Evolutionary conservation across 2,329 filamentous ascomycete genomes (phyloP), one percentile per base, ranked within the genome.

Genomic region (Fusarium bulbicola): DNA sequence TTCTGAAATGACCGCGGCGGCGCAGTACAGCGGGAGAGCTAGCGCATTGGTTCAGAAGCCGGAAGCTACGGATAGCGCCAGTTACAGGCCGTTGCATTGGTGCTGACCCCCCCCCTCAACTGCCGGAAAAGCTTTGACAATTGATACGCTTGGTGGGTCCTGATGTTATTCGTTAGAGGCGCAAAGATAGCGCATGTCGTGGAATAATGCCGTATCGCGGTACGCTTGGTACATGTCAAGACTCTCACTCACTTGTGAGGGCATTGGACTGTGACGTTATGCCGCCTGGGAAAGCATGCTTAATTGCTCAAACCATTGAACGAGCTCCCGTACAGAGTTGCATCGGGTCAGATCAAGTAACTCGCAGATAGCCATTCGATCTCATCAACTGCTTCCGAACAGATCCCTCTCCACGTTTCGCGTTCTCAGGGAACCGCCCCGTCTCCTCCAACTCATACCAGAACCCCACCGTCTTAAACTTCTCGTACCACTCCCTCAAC

Each of bases 351-450:
- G 11, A 14, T 15, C 10, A 18, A 28, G 13, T 6, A 37, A n/a
- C 6, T 16, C 3, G 1, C 4, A 6, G 6, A 21, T 4, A 0
- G 1, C 11, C 4, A 3, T 10, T 5, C 6, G 1, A 3, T 10
- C 13, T 5, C 6, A 3, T 13, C 10, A 24, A 5, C 30, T 61
- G 59, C 21, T 59, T 62, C 16, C 21, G 52, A 11, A 62, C 52
- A 4, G 59, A 62, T 1, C 59, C 52, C 12, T 59, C 32, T 0
- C 59, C 59, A 16, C 40, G 59, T 37, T n/a, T 37, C 10, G 40
- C 30, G 5, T 18, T 58, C 18, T 62, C 26, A 9, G 52, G 59
- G 6, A 59, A 62, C 13, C 52, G 50, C 6, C 40, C 59, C 1
- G 32, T 45, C 26, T 62, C 59, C 26, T 62, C 59, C 21, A 62